Evolutionary conservation across 306 rosid genomes (phyloP).

Genomic region (Sicyos edulis): DNA sequence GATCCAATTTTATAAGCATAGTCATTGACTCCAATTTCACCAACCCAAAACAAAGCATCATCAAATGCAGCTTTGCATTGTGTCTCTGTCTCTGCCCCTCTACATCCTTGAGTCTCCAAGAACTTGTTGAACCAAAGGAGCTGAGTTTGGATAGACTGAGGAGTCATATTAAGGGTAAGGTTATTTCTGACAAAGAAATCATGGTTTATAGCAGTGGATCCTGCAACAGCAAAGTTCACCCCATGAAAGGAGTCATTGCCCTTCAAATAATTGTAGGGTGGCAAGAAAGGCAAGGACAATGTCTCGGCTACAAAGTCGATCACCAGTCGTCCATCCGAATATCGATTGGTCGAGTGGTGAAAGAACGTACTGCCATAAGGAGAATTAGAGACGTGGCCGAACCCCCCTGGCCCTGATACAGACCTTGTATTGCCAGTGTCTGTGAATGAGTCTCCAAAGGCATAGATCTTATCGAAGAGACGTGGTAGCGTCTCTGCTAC

Average conservation of each 20-base stretch:
- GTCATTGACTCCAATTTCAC: slow-evolving; percentile 96
- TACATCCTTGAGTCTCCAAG: slow-evolving; percentile 42
- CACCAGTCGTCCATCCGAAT: slow-evolving; percentile 85
- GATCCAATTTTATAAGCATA: slow-evolving; percentile 88
- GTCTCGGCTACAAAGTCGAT: slow-evolving; percentile 76
- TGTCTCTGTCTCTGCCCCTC: slow-evolving; percentile 24
- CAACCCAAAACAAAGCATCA: slow-evolving; percentile 79
- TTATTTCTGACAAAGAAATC: slow-evolving; percentile 68
- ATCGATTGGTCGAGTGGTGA: slow-evolving; percentile 75
- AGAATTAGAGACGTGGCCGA: slow-evolving; percentile 63
- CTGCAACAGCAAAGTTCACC: slow-evolving; percentile 86
- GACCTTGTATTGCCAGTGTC: slow-evolving; percentile 90
- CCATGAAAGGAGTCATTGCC: slow-evolving; percentile 42
- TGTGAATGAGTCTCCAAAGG: slow-evolving; percentile 88
- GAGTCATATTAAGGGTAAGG: slow-evolving; percentile 57
- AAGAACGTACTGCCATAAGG: slow-evolving; percentile 82
- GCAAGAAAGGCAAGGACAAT: slow-evolving; percentile 57
- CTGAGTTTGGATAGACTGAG: slow-evolving; percentile 72
- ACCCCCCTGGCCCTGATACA: slow-evolving; percentile 62
- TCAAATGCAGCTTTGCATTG: slow-evolving; percentile 40
- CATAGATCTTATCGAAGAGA: slow-evolving; percentile 65
- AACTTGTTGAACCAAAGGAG: slow-evolving; percentile 63
- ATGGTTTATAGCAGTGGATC: slow-evolving; percentile 77
- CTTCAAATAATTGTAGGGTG: slow-evolving; percentile 43
- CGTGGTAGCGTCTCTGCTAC: slow-evolving; percentile 21